Evolutionary conservation across 106 monocot species (phyloP).

Genomic region (Allium cepa): DNA sequence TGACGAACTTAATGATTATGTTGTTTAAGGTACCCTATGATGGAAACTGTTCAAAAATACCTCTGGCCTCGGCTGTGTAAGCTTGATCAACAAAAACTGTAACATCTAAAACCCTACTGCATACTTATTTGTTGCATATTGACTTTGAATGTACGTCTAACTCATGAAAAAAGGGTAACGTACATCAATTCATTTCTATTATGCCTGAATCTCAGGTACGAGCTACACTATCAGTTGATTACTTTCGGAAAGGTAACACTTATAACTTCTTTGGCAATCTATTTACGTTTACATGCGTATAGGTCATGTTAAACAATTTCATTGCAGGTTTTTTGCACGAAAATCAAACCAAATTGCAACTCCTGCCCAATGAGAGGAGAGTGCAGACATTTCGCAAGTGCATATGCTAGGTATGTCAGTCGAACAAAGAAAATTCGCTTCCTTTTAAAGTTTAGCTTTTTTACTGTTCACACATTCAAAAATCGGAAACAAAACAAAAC

Average conservation of each 20-base stretch:
- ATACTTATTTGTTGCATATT: not conserved
- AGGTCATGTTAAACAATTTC: not conserved
- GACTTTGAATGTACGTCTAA: not conserved
- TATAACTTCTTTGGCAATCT: no score
- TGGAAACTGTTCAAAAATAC: constrained; percentile 79
- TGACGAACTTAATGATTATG: no score
- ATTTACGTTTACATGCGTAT: not conserved
- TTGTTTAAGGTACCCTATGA: constrained; percentile 47
- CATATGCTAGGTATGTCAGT: constrained; percentile 46
- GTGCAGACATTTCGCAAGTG: constrained; percentile 79
- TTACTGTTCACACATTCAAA: not conserved
- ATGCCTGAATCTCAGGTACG: constrained; percentile 29
- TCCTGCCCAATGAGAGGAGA: constrained; percentile 72
- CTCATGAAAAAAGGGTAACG: no score
- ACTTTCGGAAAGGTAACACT: constrained; percentile 67
- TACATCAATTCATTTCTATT: no score
- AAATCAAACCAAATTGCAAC: constrained; percentile 77
- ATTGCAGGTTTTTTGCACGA: constrained; percentile 75
- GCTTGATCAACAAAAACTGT: constrained; percentile 73
- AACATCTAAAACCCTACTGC: constrained; percentile 12
- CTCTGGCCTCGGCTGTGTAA: constrained; percentile 76
- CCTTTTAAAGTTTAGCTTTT: not conserved
- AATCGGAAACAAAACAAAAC: not conserved
- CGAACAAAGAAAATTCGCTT: not conserved
- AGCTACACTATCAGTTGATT: constrained; percentile 67